A percentile compares a stretch with the other conserved stretches of the same genome.
These are phyloP conservation scores for Pyrenochaeta sp. DNA, from an alignment of 2,329 filamentous ascomycete species.

Conservation along the genomic window DNA sequence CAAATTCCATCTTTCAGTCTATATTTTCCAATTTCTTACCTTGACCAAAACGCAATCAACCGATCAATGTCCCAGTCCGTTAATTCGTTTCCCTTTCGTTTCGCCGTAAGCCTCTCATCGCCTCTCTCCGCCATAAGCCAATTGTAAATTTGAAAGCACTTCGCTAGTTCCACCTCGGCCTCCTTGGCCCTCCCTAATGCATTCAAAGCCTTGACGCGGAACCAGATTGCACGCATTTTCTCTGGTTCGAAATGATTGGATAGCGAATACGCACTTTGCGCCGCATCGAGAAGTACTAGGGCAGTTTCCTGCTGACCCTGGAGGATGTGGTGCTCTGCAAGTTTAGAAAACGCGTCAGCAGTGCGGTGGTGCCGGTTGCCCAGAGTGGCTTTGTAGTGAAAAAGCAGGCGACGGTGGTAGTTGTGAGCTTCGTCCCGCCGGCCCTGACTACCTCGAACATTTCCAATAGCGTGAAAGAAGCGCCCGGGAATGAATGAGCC, in stretches of 20 bases:
- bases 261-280: not conserved
- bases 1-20: too few species aligned
- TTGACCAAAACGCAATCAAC: not conserved
- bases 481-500: not conserved
- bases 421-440: not conserved
- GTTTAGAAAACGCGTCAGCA: conserved; percentile 2
- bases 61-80: not conserved
- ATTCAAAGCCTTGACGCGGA: not conserved
- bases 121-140: not conserved
- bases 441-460: not conserved
- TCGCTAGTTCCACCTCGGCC: not conserved
- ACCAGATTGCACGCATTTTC: not conserved
- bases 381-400: conserved; percentile 4
- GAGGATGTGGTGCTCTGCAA: conserved; percentile 5
- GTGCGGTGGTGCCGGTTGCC: conserved; percentile 8
- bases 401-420: not conserved
- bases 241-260: not conserved
- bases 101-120: not conserved
- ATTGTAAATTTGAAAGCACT: not conserved
- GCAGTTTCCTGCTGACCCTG: not conserved
- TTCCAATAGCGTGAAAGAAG: conserved; percentile 7
- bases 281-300: not conserved
- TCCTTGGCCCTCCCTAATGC: not conserved
- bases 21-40: too few species aligned
- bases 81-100: not conserved